Base-by-base conservation (phyloP, 148 eudicot species). In the Chenopodium formosanum region DNA sequence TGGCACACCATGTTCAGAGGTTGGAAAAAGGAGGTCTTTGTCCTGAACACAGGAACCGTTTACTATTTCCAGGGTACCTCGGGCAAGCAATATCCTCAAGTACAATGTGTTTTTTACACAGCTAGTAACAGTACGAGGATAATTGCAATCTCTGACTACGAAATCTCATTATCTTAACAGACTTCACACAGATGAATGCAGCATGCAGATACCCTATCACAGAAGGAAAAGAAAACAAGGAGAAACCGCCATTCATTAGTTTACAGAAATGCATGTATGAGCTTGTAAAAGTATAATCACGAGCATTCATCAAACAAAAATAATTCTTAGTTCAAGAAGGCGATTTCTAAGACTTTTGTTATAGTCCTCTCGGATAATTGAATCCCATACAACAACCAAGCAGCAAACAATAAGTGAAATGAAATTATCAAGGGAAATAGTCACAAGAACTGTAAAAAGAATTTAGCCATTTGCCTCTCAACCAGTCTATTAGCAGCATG, bases 11-110 rank as follows among this genome's bases (percentile, higher is more conserved):
- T 20, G 46, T 31, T 27, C 37, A 47, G 72, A 27, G 69, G 29
- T 40, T 4, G 75, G 64, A 63, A 37, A 37, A 48, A 48, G 71
- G 37, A 40, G 80, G 80, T 63, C 56, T 63, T 44, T 64, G 53
- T 46, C 62, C 72, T 14, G 25, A 65, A 78, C 13, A 29, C 40
- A 78, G 37, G 56, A 76, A 20, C 48, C 79, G 20, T 73, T 13
- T 19, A 76, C 13, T 16, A 16, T 27, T 75, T 75, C 78, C 60
- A 69, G 63, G 75, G 44, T 44, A 52, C 74, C 74, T 63, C 71
- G 22, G 10, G 44, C 52, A 22, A 14, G 16, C 62, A 5, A 65
- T 27, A 16, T 47, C 60, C 16, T 67, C 62, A 7, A 65, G 72
- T 64, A 63, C 48, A 46, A 64, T 23, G 80, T 56, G 40, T 65